Evolutionary conservation across 352 stramenopile species (phyloP).

Genomic region (Stramenopiles sp.): DNA sequence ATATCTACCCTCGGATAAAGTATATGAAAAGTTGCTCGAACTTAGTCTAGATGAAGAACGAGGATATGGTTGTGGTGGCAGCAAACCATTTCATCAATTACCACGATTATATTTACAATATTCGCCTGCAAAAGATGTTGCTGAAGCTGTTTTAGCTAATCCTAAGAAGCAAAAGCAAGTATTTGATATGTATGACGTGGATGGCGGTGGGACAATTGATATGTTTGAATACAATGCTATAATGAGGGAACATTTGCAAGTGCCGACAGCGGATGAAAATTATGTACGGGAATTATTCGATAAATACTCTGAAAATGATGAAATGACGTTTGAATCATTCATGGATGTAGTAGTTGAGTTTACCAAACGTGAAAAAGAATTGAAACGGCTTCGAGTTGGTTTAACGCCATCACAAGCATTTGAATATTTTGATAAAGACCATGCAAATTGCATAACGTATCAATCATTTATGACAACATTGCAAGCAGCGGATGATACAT

Average conservation of each 20-base stretch:
- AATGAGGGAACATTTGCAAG: neutral
- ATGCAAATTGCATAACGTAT: neutral
- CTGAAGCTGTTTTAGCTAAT: neutral
- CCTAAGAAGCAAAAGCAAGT: neutral
- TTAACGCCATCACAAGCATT: neutral
- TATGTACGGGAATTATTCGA: neutral
- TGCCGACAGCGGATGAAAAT: neutral
- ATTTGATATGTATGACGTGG: neutral
- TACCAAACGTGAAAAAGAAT: neutral
- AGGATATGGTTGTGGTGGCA: neutral
- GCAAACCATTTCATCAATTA: neutral
- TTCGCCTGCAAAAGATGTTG: neutral
- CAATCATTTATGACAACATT: neutral
- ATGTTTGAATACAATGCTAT: neutral
- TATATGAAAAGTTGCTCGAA: neutral
- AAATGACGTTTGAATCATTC: neutral
- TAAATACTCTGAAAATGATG: neutral
- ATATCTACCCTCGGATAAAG: neutral
- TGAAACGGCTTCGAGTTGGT: neutral
- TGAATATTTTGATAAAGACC: neutral
- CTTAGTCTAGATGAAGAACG: neutral
- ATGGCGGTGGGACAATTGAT: neutral
- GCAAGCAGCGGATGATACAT: neutral
- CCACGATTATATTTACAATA: conserved; percentile 1
- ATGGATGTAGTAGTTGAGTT: neutral